Percentiles rank a stretch among this genome's conserved stretches.
Conservation (phyloP, 2,329 filamentous ascomycete genomes). For the Aureobasidium sp. region DNA sequence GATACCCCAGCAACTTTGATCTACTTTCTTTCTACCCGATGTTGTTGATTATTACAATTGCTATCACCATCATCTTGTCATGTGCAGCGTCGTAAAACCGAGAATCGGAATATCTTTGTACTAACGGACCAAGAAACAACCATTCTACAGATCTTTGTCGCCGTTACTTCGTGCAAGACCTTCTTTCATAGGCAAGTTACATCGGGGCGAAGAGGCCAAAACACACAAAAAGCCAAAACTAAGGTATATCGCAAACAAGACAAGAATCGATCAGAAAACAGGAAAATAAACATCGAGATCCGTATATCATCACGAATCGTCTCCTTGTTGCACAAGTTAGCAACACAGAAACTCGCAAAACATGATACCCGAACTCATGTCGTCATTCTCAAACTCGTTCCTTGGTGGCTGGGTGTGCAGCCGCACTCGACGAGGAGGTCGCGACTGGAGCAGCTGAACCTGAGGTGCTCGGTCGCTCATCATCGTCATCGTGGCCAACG, state of each 20-base stretch:
- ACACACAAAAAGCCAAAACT: neutral
- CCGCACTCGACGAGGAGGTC: neutral
- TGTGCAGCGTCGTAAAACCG: neutral
- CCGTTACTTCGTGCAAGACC: neutral
- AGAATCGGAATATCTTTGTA: neutral
- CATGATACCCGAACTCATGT: neutral
- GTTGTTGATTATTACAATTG: neutral
- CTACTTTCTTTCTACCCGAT: neutral
- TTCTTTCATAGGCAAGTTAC: neutral
- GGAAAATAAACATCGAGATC: neutral
- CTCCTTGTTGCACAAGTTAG: neutral
- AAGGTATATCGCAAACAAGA: conserved; percentile 14
- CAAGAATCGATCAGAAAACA: conserved; percentile 6
- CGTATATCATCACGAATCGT: neutral
- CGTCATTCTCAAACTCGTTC: neutral
- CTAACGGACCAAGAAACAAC: neutral
- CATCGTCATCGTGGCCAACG: neutral
- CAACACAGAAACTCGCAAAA: neutral
- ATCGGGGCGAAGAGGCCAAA: neutral
- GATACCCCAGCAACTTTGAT: neutral
- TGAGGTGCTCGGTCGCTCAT: conserved; percentile 6
- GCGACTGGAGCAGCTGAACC: neutral
- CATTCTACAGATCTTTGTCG: neutral
- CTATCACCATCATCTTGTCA: neutral
- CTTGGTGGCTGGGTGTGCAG: neutral